These are phyloP conservation scores for Trichosporon coremiiforme DNA, from an alignment of 1,284 basidiomycete genomes.

Conservation along the genomic window DNA sequence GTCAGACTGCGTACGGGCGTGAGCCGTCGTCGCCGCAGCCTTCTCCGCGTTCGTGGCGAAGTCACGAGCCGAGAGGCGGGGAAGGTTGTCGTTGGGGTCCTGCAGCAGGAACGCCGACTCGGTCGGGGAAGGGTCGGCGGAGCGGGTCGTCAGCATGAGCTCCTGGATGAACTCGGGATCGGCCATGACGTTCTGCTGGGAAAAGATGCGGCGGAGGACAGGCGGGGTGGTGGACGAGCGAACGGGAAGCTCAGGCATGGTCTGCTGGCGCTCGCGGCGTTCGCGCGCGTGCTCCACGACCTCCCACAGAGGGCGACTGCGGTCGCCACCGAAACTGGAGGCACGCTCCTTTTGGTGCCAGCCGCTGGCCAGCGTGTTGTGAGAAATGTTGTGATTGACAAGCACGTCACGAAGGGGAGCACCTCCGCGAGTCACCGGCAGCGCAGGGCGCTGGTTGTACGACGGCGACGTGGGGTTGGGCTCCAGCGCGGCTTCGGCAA, in stretches of 20 bases:
- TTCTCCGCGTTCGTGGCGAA: slow-evolving; percentile 34
- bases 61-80: slow-evolving; percentile 44
- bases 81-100: slow-evolving; percentile 42
- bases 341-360: slow-evolving; percentile 19
- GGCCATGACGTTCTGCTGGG: slow-evolving; percentile 22
- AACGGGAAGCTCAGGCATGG: slow-evolving; percentile 28
- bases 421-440: background rate
- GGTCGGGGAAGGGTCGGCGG: slow-evolving; percentile 45
- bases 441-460: slow-evolving; percentile 25
- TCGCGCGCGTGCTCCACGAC: slow-evolving; percentile 48
- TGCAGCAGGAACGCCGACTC: slow-evolving; percentile 42
- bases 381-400: slow-evolving; percentile 12
- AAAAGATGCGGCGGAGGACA: slow-evolving; percentile 37
- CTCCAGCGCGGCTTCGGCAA: slow-evolving; percentile 52
- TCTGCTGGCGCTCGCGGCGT: slow-evolving; percentile 39
- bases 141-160: slow-evolving; percentile 41
- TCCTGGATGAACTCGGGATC: slow-evolving; percentile 23
- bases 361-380: slow-evolving; percentile 10
- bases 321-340: slow-evolving; percentile 26
- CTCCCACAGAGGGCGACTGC: slow-evolving; percentile 44
- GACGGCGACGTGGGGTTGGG: slow-evolving; percentile 50
- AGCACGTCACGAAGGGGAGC: background rate
- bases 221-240: slow-evolving; percentile 32
- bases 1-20: slow-evolving; percentile 39
- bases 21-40: slow-evolving; percentile 24